These are phyloP conservation scores for Massarina eburnea DNA, from an alignment of 2,329 filamentous ascomycete genomes.

Conservation along the genomic window DNA sequence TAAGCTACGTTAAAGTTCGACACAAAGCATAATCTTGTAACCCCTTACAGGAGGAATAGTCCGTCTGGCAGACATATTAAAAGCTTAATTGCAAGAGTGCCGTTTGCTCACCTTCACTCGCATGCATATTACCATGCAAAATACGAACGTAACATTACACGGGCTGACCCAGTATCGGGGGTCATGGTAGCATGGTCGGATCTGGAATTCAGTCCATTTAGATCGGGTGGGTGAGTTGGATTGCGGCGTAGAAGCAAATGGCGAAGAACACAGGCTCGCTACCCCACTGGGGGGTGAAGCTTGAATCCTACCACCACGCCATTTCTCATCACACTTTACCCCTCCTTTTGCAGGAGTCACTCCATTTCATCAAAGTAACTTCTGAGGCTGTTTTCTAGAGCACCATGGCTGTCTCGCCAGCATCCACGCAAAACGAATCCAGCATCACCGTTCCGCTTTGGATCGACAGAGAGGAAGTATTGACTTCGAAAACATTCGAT, in stretches of 20 bases:
- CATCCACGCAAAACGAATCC: not conserved
- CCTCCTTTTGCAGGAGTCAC: not conserved
- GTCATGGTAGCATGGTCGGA: not conserved
- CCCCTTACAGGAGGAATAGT: too few relatives aligned
- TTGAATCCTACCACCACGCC: not conserved
- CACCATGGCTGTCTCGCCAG: not conserved
- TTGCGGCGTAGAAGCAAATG: not conserved
- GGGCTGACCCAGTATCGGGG: not conserved
- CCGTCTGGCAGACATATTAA: too few relatives aligned
- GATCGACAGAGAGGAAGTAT: not conserved
- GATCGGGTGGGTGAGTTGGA: not conserved
- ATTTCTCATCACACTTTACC: not conserved
- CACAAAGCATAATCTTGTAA: too few relatives aligned
- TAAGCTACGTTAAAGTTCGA: too few relatives aligned
- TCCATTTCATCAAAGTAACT: not conserved
- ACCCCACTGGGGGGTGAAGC: not conserved
- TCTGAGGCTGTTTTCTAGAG: not conserved
- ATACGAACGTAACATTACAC: not conserved
- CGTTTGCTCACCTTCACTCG: too few relatives aligned
- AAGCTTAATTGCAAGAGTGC: too few relatives aligned
- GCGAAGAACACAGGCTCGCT: not conserved
- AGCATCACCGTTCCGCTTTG: constrained; percentile 2
- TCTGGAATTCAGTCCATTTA: not conserved
- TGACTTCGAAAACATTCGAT: not conserved
- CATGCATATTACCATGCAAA: too few relatives aligned